Evolutionary conservation across 2,329 filamentous ascomycete genomes (phyloP), one percentile per base, ranked within the genome.

Genomic region (Exophiala sp.): DNA sequence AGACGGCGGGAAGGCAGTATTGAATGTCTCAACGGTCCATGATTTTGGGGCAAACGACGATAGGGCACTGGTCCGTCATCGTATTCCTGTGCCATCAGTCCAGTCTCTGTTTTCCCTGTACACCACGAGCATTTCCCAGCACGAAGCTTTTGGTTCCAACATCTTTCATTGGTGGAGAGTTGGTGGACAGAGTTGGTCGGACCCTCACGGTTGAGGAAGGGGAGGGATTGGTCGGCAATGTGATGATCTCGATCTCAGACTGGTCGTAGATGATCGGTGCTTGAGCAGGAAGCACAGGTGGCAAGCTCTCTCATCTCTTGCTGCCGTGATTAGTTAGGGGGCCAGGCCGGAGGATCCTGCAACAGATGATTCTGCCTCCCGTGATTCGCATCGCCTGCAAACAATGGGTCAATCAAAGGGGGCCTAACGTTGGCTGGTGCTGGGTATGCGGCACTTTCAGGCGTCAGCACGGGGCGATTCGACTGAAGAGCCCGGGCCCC

Each of bases 331-430:
- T 19, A 18, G 5, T 18, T 18, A 8, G 34, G 29, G 41, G 14
- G 45, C 16, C 23, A 18, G 38, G 38, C 35, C 29, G 19, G 14
- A 43, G 19, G 30, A 47, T 47, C 49, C 49, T 44, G 45, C 43
- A 27, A 8, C 40, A 30, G 34, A 42, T 22, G 18, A 37, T 11
- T 44, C 38, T 40, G 34, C 39, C 38, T 54, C 52, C 43, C 44
- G 49, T 56, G 53, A 56, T 56, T 56, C 49, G 53, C 37, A 41
- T 14, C 32, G 13, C 38, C 46, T 50, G 50, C 43, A 27, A 29
- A n/a, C n/a, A n/a, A 43, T 48, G 43, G 49, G 30, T 42, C 46
- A 41, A 22, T 22, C 30, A 23, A 30, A 41, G 52, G 48, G n/a
- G 27, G 32, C 22, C 23, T 47, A 41, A 47, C 46, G 32, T 41